Base-by-base conservation (phyloP, 495 filamentous ascomycete genomes). In the Terfezia claveryi region DNA sequence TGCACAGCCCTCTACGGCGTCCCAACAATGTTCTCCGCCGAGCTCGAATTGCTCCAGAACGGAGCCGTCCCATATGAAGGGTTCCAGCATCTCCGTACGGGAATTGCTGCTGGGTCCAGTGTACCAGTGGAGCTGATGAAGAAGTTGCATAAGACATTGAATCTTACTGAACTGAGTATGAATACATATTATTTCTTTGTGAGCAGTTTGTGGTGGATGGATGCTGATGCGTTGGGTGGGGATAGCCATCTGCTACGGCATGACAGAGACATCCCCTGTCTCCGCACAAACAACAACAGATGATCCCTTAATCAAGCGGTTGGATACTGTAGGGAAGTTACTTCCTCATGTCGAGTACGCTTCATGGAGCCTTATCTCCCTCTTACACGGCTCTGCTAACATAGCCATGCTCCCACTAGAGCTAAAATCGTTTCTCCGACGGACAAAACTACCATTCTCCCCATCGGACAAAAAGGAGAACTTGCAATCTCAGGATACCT, bases 221-320 rank as follows among this genome's bases (percentile, higher is more conserved):
- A 20, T 20, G 27, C 27, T 32, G 27, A 32, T 32, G 27, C 4
- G 7, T 32, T 32, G 27, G 27, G 27, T 7, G 27, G 27, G 27
- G 27, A 36, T 41, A 65, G 62, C 88, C 0, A 95, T 94, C 61
- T 94, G 91, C 71, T 98, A 98, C 67, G 91, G 87, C 38, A 98
- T 98, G 91, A 98, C 91, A 12, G 91, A 98, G 68, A 98, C 91
- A 0, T 81, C 77, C 51, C 91, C 91, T n/a, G 87, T 94, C 0
- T 51, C 50, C 12, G 41, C 41, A 46, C 41, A 46, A 46, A 98
- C 89, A 0, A 76, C 82, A 0, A 89, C 83, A 0, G 69, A 79
- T 41, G 91, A 95, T 63, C 81, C 87, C 1, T 70, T 89, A 6
- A 75, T 75, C n/a, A 85, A 86, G 63, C 72, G 91, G 9, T 79